Base-by-base conservation (phyloP, 2,329 filamentous ascomycete species). In the Hymenoscyphus occultus region DNA sequence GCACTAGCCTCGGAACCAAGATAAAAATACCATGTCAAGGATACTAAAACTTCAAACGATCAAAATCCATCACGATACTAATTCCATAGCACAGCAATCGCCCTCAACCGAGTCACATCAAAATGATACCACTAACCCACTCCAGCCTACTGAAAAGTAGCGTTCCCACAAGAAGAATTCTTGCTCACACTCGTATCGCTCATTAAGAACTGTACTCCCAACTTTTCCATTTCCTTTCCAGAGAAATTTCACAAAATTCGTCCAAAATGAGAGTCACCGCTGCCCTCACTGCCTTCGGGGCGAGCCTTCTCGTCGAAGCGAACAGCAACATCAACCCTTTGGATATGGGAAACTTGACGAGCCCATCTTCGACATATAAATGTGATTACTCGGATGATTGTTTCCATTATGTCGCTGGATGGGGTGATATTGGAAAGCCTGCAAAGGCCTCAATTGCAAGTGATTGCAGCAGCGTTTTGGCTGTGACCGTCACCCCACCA, bases 321-420 rank as follows among this genome's bases (percentile, higher is more conserved):
- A 48, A 19, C 45, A 48, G 45, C 45, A 48, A 22, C 45, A 19
- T 48, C 45, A n/a, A 35, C 35, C 35, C 35, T 6, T 35, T 35
- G 35, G 9, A 35, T 10, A 35, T 35, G 35, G 48, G 48, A 54
- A 54, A 54, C 48, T 22, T 54, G 19, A 54, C 48, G 19, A 28
- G 10, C 1, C 48, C 19, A 28, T 22, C 48, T 5, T 22, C n/a
- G 9, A 10, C 22, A 4, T 28, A 28, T 19, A 54, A 28, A 28
- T 51, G 48, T 12, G 48, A 54, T 28, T 54, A 54, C 19, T 54
- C 48, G 48, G 48, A 54, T 54, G 48, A 54, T 54, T 54, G 48
- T 28, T 54, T 54, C 3, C 48, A 54, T 28, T 54, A 54, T 13
- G 48, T 54, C 19, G 48, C 48, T 7, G 48, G 48, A 22, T 54